Percentiles rank a stretch among this genome's conserved stretches.
phyloP scores from a whole-genome alignment of 129 eudicot genomes.

The Tanacetum coccineum region DNA sequence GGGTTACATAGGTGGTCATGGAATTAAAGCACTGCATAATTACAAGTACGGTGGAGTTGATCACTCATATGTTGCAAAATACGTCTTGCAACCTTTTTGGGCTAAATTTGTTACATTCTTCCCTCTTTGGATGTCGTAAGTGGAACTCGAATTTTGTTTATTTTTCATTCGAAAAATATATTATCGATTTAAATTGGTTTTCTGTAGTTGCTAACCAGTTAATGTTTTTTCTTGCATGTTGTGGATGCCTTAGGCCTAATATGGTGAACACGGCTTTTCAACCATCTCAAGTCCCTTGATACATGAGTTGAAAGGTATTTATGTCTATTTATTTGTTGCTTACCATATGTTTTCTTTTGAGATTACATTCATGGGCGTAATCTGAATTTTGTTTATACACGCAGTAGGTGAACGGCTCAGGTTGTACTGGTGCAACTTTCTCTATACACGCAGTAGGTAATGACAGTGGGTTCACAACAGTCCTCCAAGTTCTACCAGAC shows the following conservation, averaged over 20 bases:
- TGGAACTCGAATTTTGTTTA: slow-evolving; percentile 11
- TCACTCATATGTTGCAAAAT: slow-evolving; percentile 80
- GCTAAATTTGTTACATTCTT: slow-evolving; percentile 60
- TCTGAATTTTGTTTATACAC: too few species aligned
- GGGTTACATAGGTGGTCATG: slow-evolving; percentile 87
- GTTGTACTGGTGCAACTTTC: too few species aligned
- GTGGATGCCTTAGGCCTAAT: slow-evolving; percentile 70
- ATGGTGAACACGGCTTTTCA: slow-evolving; percentile 47
- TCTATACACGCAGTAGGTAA: too few species aligned
- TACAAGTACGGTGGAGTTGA: slow-evolving; percentile 98
- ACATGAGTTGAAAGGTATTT: not conserved
- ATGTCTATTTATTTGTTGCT: slow-evolving; percentile 1
- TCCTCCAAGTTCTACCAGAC: too few species aligned
- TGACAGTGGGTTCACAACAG: too few species aligned
- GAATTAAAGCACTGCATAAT: slow-evolving; percentile 65
- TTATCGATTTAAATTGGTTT: not conserved
- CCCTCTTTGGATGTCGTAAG: slow-evolving; percentile 99
- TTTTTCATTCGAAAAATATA: not conserved
- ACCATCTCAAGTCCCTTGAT: slow-evolving; percentile 8
- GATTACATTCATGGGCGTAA: slow-evolving; percentile 96
- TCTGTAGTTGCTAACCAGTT: slow-evolving; percentile 30
- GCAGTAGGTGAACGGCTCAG: slow-evolving; percentile 31
- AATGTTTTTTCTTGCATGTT: slow-evolving; percentile 32
- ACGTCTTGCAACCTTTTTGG: slow-evolving; percentile 92
- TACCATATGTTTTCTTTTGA: slow-evolving; percentile 28